These are phyloP conservation scores for Monosporascus sp. DNA, from an alignment of 2,329 filamentous ascomycete genomes.

Conservation along the genomic window DNA sequence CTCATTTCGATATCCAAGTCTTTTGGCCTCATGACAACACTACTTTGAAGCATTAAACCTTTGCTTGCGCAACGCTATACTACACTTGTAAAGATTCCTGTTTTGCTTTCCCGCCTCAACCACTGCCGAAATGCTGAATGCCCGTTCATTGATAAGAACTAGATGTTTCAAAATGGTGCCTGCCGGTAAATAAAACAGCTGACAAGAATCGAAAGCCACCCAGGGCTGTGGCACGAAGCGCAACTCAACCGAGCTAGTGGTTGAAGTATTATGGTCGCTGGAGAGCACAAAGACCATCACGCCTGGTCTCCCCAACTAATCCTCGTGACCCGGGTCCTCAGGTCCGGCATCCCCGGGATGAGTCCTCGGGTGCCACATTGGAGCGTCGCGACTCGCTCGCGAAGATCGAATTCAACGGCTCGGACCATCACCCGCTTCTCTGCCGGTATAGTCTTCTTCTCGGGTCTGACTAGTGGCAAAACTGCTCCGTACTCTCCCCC, in stretches of 20 bases:
- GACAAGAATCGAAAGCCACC: too few species aligned
- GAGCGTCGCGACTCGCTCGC: slow-evolving; percentile 43
- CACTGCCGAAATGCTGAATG: too few species aligned
- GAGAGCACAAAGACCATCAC: slow-evolving; percentile 18
- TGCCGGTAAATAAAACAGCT: too few species aligned
- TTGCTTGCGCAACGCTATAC: slow-evolving; percentile 5
- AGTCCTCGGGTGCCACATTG: slow-evolving; percentile 51
- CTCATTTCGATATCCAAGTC: too few species aligned
- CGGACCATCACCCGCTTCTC: slow-evolving; percentile 53
- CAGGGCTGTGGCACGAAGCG: too few species aligned
- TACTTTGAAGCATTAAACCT: not conserved
- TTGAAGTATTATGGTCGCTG: not conserved
- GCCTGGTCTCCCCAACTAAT: slow-evolving; percentile 37
- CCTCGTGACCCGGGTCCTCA: slow-evolving; percentile 40
- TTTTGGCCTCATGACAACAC: too few species aligned
- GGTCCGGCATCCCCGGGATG: slow-evolving; percentile 41
- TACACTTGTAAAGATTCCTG: slow-evolving; percentile 6
- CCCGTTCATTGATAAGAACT: too few species aligned
- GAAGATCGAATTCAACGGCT: slow-evolving; percentile 52
- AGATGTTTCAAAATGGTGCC: too few species aligned
- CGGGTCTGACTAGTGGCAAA: slow-evolving; percentile 13
- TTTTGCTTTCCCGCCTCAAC: slow-evolving; percentile 3
- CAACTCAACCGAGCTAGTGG: not conserved
- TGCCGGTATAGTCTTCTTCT: slow-evolving; percentile 39
- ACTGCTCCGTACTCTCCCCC: slow-evolving; percentile 17